phyloP scores from a whole-genome alignment of 2,329 filamentous ascomycete genomes.

The Verticillium longisporum region DNA sequence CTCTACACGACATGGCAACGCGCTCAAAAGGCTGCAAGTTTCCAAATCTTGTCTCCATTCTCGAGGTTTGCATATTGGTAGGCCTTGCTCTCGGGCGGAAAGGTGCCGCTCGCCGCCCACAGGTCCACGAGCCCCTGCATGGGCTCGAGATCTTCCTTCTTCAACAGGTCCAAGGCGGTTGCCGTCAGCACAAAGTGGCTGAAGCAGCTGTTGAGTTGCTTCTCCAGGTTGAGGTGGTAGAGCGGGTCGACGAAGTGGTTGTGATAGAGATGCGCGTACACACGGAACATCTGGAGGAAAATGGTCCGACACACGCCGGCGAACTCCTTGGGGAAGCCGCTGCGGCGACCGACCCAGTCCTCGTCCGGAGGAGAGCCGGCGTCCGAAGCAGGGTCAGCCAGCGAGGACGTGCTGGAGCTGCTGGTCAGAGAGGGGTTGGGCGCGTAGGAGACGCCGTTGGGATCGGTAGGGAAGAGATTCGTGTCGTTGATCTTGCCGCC shows the following conservation, averaged over 20 bases:
- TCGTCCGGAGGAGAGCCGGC: constrained; percentile 32
- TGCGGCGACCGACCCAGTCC: constrained; percentile 72
- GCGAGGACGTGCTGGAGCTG: constrained; percentile 31
- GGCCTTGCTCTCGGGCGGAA: constrained; percentile 56
- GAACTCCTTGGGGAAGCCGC: constrained; percentile 74
- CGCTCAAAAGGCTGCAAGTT: not conserved
- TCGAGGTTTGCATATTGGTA: constrained; percentile 43
- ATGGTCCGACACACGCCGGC: constrained; percentile 73
- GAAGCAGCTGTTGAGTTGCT: constrained; percentile 67
- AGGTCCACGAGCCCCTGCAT: constrained; percentile 78
- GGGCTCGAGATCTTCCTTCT: constrained; percentile 72
- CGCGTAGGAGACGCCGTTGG: constrained; percentile 48
- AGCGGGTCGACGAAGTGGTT: constrained; percentile 71
- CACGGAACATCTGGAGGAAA: constrained; percentile 84
- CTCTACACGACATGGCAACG: not conserved
- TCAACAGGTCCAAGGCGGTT: constrained; percentile 62
- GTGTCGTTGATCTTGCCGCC: constrained; percentile 75
- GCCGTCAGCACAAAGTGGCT: constrained; percentile 64
- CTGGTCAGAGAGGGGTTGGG: constrained; percentile 42
- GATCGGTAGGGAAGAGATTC: constrained; percentile 71
- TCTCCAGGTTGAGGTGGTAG: constrained; percentile 61
- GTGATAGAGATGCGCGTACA: constrained; percentile 86
- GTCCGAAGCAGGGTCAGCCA: constrained; percentile 28
- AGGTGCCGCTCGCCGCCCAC: constrained; percentile 69
- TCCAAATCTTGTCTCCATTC: constrained; percentile 26